Percentiles rank a stretch among this genome's conserved stretches.
Conservation (phyloP, 768 basidiomycete genomes). For the Rhizopogon rudus region DNA sequence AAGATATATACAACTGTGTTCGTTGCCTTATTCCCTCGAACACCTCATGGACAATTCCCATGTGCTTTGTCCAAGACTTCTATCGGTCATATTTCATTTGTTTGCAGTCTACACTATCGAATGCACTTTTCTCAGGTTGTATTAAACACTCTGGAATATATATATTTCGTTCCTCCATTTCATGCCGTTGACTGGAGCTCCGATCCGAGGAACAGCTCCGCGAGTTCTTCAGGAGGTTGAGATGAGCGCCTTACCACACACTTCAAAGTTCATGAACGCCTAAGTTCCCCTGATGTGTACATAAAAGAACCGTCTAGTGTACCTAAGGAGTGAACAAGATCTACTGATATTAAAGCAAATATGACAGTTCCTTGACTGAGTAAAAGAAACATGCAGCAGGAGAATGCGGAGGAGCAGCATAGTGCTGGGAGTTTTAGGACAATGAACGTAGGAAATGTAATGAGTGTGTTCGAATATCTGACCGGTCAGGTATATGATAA, state of each 20-base stretch:
- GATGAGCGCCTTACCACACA: background rate
- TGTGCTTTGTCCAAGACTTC: background rate
- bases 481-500: slow-evolving; percentile 1
- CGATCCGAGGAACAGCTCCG: background rate
- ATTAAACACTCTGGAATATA: background rate
- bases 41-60: background rate
- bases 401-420: background rate
- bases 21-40: background rate
- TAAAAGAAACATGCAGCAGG: background rate
- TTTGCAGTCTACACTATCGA: background rate
- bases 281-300: background rate
- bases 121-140: background rate
- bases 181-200: background rate
- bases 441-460: background rate
- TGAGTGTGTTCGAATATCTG: background rate
- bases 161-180: background rate
- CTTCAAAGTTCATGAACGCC: background rate
- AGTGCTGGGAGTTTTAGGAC: background rate
- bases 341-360: background rate
- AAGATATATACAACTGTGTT: background rate
- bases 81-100: background rate
- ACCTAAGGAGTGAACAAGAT: background rate
- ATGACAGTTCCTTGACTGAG: background rate
- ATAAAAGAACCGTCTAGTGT: background rate
- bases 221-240: background rate